phyloP scores from a whole-genome alignment of 169 alveolate species.

The Babesia divergens region DNA sequence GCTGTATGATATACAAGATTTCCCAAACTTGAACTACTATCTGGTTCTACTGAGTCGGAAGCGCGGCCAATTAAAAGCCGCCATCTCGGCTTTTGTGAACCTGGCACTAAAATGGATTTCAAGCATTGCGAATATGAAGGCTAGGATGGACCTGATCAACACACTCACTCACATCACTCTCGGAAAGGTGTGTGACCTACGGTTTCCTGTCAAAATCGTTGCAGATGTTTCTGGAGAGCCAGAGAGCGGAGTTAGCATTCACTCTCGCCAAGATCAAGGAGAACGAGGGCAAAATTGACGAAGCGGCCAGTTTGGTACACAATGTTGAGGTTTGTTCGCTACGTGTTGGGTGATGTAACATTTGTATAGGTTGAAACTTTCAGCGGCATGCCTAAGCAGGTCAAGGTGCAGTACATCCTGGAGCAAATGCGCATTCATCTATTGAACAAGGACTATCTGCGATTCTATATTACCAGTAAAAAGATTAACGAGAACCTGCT shows the following conservation, averaged over 20 bases:
- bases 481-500: constrained; percentile 67
- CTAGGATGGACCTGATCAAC: constrained; percentile 51
- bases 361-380: constrained; percentile 68
- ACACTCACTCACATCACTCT: constrained; percentile 65
- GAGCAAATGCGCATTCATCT: constrained; percentile 75
- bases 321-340: constrained; percentile 45
- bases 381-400: constrained; percentile 64
- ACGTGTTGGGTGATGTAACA: background rate
- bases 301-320: constrained; percentile 68
- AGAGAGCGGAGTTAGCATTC: constrained; percentile 68
- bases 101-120: constrained; percentile 64
- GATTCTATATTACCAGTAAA: constrained; percentile 70
- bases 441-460: constrained; percentile 68
- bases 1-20: constrained; percentile 60
- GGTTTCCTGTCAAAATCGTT: too few species aligned
- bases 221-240: constrained; percentile 70
- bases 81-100: constrained; percentile 68
- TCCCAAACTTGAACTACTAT: constrained; percentile 63
- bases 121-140: constrained; percentile 47
- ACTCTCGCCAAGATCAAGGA: constrained; percentile 67
- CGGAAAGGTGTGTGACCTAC: constrained; percentile 56
- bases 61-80: constrained; percentile 69
- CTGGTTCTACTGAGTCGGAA: constrained; percentile 63
- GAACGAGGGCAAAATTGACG: constrained; percentile 68
- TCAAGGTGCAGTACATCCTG: constrained; percentile 66